Conservation (phyloP, 179 eudicot species). For the Monotropa hypopitys region DNA sequence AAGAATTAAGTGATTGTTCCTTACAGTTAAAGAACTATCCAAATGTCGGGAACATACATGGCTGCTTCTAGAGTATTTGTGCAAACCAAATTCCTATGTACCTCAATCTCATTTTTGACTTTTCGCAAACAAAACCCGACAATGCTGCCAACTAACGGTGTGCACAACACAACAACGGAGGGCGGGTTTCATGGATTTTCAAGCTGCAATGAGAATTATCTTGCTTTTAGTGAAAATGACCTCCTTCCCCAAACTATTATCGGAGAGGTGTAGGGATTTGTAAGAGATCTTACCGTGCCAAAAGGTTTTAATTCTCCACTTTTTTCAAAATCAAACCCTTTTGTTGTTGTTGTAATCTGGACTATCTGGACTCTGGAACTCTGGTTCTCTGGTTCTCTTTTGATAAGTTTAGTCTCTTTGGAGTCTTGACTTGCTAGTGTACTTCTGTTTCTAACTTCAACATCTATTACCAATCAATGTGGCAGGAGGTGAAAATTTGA, state of each 20-base stretch:
- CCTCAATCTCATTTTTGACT: neutral
- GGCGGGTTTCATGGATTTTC: neutral
- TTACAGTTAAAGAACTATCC: neutral
- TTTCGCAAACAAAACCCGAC: neutral
- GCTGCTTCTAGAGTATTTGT: neutral
- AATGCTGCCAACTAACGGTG: neutral
- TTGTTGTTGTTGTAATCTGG: neutral
- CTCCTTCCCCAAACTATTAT: neutral
- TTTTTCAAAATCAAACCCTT: neutral
- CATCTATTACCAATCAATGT: neutral
- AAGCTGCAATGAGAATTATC: neutral
- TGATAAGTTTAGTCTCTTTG: neutral
- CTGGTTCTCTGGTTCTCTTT: neutral
- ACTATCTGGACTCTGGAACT: no score
- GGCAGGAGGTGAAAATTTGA: slow-evolving; percentile 13
- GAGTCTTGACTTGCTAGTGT: neutral
- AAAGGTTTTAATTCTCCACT: neutral
- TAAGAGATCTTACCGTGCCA: neutral
- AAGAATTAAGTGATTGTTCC: neutral
- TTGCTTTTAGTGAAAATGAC: neutral
- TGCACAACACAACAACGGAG: neutral
- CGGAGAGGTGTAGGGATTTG: no score
- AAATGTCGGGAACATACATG: neutral
- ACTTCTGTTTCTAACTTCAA: neutral
- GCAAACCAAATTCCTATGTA: neutral